Evolutionary conservation across 2,329 filamentous ascomycete species (phyloP).

Genomic region (Aureobasidium musti): DNA sequence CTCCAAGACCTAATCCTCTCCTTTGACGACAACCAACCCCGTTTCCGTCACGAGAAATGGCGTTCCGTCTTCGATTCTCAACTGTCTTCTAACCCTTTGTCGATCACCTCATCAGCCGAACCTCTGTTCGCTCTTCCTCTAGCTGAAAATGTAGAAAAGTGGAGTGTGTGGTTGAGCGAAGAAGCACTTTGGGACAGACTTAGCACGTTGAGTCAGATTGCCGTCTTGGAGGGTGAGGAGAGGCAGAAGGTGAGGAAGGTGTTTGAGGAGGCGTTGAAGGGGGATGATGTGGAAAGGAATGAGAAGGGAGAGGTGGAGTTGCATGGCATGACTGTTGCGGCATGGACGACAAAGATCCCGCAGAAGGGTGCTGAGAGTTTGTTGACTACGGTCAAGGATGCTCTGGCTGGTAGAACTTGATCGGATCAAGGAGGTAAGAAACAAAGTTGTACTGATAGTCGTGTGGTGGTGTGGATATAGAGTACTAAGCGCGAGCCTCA

Average conservation of each 20-base stretch:
- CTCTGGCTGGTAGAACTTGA: slow-evolving; percentile 21
- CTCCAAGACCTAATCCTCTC: slow-evolving; percentile 62
- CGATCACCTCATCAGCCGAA: slow-evolving; percentile 44
- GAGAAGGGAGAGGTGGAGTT: slow-evolving; percentile 63
- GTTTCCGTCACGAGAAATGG: slow-evolving; percentile 69
- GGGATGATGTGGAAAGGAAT: slow-evolving; percentile 59
- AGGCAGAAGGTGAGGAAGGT: slow-evolving; percentile 52
- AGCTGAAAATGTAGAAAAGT: slow-evolving; percentile 58
- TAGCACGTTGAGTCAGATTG: slow-evolving; percentile 68
- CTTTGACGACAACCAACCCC: slow-evolving; percentile 59
- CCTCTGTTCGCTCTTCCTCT: slow-evolving; percentile 65
- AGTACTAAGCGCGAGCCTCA: background rate
- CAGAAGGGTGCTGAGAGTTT: slow-evolving; percentile 15
- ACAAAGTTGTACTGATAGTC: background rate
- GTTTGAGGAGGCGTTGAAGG: slow-evolving; percentile 57
- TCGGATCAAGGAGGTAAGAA: too few species aligned
- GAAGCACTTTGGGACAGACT: slow-evolving; percentile 66
- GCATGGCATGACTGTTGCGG: slow-evolving; percentile 64
- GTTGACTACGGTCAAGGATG: slow-evolving; percentile 24
- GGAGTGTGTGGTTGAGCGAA: slow-evolving; percentile 60
- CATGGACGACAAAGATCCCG: slow-evolving; percentile 59
- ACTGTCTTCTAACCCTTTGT: slow-evolving; percentile 55
- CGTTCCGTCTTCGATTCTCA: slow-evolving; percentile 64
- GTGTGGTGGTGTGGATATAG: background rate
- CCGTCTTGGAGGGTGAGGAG: slow-evolving; percentile 56